These are phyloP conservation scores for Begonia fuchsioides DNA, from an alignment of 306 rosid species.

Conservation along the genomic window DNA sequence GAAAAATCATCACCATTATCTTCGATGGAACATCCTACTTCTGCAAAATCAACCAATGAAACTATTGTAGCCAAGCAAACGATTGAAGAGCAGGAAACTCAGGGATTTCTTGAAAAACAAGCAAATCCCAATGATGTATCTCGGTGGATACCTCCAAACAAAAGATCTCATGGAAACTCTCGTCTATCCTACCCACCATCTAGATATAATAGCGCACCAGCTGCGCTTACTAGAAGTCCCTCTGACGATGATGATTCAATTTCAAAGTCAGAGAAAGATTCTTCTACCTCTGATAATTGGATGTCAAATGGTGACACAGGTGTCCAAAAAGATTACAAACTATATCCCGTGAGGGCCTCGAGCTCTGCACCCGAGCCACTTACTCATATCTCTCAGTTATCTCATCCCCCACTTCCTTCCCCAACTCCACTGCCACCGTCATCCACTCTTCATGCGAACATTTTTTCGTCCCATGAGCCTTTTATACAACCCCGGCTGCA, in stretches of 20 bases:
- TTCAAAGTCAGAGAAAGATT: conserved; percentile 29
- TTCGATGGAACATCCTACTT: conserved; percentile 39
- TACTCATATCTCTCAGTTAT: conserved; percentile 21
- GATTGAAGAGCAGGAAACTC: conserved; percentile 53
- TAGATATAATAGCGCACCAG: conserved; percentile 57
- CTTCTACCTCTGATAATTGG: conserved; percentile 21
- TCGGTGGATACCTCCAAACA: conserved; percentile 77
- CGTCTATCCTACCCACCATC: conserved; percentile 73
- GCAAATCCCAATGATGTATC: conserved; percentile 60
- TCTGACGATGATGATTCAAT: conserved; percentile 39
- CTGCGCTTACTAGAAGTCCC: conserved; percentile 27
- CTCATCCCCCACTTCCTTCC: too few relatives aligned
- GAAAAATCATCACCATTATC: conserved; percentile 38
- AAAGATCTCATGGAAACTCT: conserved; percentile 59
- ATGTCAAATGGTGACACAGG: conserved; percentile 22
- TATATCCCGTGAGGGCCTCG: conserved; percentile 33
- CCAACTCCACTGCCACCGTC: too few relatives aligned
- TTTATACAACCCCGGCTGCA: conserved; percentile 13
- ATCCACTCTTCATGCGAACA: too few relatives aligned
- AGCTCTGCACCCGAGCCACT: conserved; percentile 26
- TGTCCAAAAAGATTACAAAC: conserved; percentile 31
- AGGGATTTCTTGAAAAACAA: conserved; percentile 37
- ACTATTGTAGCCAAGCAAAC: conserved; percentile 33
- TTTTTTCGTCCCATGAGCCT: conserved; percentile 10
- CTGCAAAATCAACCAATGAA: conserved; percentile 33